These are phyloP conservation scores for Tremella mesenterica DNA, from an alignment of 768 basidiomycete genomes.

Conservation along the genomic window DNA sequence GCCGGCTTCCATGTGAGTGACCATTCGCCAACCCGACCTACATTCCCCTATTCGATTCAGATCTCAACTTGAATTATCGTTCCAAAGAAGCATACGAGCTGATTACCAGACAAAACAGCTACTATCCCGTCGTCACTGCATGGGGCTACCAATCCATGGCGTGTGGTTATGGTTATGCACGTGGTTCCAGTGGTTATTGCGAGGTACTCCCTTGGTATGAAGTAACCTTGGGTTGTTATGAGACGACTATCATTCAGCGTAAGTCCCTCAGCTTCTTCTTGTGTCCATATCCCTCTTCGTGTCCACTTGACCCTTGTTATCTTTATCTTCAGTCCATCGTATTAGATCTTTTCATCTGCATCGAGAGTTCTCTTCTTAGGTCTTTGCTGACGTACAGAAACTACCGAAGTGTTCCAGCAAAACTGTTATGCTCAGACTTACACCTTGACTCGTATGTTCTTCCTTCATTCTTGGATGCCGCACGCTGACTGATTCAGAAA, in stretches of 20 bases:
- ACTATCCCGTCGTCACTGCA: conserved; percentile 12
- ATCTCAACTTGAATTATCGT: too few species aligned
- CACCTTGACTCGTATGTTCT: not conserved
- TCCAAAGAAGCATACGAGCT: too few species aligned
- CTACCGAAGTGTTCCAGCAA: conserved; percentile 8
- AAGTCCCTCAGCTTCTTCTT: not conserved
- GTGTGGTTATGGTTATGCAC: conserved; percentile 21
- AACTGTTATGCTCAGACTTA: conserved; percentile 10
- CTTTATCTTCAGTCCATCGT: too few species aligned
- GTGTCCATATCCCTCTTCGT: too few species aligned
- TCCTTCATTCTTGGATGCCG: too few species aligned
- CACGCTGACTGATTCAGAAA: not conserved
- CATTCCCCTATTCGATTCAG: too few species aligned
- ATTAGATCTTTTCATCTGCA: too few species aligned
- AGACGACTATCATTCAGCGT: conserved; percentile 29
- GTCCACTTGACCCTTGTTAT: too few species aligned
- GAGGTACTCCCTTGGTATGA: conserved; percentile 16
- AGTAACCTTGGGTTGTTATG: conserved; percentile 20
- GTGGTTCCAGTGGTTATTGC: conserved; percentile 12
- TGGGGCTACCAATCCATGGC: conserved; percentile 23
- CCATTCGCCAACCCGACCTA: not conserved
- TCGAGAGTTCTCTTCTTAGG: not conserved
- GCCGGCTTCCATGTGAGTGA: conserved; percentile 5
- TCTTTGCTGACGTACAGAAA: conserved; percentile 5
- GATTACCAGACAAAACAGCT: conserved; percentile 12